Evolutionary conservation across 208 protist genomes (phyloP).

Genomic region (Strigomonas culicis): DNA sequence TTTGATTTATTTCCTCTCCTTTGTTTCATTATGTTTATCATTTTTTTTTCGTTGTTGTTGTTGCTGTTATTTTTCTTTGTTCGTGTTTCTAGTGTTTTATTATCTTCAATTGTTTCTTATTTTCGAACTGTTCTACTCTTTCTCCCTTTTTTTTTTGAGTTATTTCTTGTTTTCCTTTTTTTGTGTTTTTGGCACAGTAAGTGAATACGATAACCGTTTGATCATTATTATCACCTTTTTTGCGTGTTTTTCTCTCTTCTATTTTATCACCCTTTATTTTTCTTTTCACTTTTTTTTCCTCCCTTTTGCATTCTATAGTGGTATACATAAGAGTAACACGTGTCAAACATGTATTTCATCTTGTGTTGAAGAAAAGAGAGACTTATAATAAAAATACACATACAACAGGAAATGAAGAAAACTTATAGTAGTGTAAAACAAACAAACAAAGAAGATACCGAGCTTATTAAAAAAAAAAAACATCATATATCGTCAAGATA

Average conservation of each 20-base stretch:
- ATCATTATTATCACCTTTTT: constrained; percentile 3
- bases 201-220: constrained; percentile 1
- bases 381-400: neutral
- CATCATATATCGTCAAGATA: neutral
- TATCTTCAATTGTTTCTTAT: constrained; percentile 2
- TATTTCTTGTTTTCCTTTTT: constrained; percentile 9
- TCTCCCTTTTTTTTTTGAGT: constrained; percentile 2
- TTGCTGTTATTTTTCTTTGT: constrained; percentile 5
- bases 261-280: constrained; percentile 9
- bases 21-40: neutral
- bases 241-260: constrained; percentile 5
- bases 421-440: neutral
- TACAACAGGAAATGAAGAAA: neutral
- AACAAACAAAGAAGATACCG: too few species aligned
- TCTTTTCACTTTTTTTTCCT: constrained; percentile 17
- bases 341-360: too few species aligned
- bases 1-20: neutral
- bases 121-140: constrained; percentile 2
- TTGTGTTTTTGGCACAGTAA: constrained; percentile 3
- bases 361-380: too few species aligned
- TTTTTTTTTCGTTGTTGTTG: neutral
- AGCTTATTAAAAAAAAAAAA: neutral
- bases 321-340: too few species aligned
- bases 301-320: neutral
- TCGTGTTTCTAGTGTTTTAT: neutral